Conservation (phyloP, 805 yeast species). For the Cephaloascus albidus region DNA sequence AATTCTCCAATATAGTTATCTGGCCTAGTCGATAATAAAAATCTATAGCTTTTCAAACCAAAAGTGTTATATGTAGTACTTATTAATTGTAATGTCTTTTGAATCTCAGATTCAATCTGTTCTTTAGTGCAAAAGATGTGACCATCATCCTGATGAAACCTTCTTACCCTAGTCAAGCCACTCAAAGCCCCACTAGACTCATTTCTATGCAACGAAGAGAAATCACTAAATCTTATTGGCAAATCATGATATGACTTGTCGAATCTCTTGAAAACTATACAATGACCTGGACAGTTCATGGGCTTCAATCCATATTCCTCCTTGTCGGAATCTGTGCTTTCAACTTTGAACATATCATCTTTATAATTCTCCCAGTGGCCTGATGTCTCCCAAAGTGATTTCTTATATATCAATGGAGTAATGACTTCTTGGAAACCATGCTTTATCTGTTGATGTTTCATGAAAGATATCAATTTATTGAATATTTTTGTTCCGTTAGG, state of each 20-base stretch:
- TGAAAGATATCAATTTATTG: constrained; percentile 68
- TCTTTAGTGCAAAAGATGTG: constrained; percentile 82
- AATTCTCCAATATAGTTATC: constrained; percentile 70
- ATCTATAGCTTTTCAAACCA: constrained; percentile 47
- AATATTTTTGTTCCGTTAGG: constrained; percentile 90
- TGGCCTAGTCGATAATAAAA: constrained; percentile 82
- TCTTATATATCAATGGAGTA: constrained; percentile 82
- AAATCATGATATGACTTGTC: constrained; percentile 80
- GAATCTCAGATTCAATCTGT: constrained; percentile 71
- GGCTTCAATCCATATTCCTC: constrained; percentile 78
- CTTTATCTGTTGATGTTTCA: constrained; percentile 73
- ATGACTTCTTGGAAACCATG: constrained; percentile 89
- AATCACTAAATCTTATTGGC: constrained; percentile 81
- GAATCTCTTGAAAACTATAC: constrained; percentile 66
- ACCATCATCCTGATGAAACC: constrained; percentile 98
- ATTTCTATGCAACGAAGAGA: constrained; percentile 86
- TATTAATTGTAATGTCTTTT: constrained; percentile 61
- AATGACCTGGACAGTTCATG: constrained; percentile 95
- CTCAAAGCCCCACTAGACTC: constrained; percentile 92
- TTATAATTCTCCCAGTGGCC: constrained; percentile 96
- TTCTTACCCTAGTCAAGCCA: constrained; percentile 85
- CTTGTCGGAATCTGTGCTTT: constrained; percentile 39
- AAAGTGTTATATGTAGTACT: constrained; percentile 67
- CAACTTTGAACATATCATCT: constrained; percentile 89
- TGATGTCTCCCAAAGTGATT: constrained; percentile 76